Evolutionary conservation across 129 eudicot species (phyloP), one percentile per base, ranked within the genome.

Genomic region (Saussurea involucrata): DNA sequence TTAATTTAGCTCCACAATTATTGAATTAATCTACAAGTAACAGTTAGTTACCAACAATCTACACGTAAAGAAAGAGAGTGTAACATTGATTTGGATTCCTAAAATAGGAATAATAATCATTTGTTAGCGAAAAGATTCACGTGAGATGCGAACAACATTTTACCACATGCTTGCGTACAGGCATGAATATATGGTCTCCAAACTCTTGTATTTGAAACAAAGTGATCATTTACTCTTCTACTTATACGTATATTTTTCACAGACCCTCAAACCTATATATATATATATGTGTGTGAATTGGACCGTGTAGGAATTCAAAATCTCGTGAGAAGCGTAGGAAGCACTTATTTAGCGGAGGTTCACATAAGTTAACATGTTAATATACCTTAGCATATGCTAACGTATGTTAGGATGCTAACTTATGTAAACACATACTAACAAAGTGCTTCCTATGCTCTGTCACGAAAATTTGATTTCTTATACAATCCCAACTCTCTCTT

Each of bases 1-100:
- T 17, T 79, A 75, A 68, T 71, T 75, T 33, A 49, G 21, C 25
- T 79, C 34, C 22, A 78, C 27, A 60, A 32, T 70, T 64, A n/a
- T 64, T 72, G 24, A 15, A 24, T 31, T 33, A 8, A 32, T 32
- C 61, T 24, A 80, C 3, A n/a, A 24, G 37, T 65, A 22, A 72
- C 57, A 29, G 73, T 42, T 63, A 44, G 78, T 71, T 31, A n/a
- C 31, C 17, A 17, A 64, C 63, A 64, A 28, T 42, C 18, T 11
- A 55, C 57, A 6, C 17, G 9, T 77, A 60, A 33, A 31, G 40
- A 33, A 63, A 63, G 36, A 13, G 22, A 13, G 4, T 15, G 4
- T 36, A 32, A 17, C 33, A 27, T 71, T 78, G 18, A 63, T 71
- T 78, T 36, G 27, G 20, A 25, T 4, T 69, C 76, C 63, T 46